phyloP scores from a whole-genome alignment of 805 yeast species.

The Starmerella roubikii region DNA sequence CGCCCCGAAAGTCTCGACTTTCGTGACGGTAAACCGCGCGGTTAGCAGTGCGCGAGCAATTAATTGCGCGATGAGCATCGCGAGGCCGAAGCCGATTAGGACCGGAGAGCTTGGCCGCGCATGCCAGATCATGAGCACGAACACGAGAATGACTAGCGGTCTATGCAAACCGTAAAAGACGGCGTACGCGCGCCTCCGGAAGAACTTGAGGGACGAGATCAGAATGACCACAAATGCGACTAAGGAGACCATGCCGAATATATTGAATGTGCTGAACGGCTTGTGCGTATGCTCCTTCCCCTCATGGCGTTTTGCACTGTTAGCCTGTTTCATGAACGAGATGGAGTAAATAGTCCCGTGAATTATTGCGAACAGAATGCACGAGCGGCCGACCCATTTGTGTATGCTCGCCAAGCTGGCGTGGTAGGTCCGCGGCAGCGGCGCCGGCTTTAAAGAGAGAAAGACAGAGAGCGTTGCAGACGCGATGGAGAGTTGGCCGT shows the following conservation, averaged over 20 bases:
- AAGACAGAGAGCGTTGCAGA: slow-evolving; percentile 63
- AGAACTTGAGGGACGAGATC: slow-evolving; percentile 49
- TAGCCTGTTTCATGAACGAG: slow-evolving; percentile 5
- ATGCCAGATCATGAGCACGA: slow-evolving; percentile 58
- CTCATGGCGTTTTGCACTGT: slow-evolving; percentile 8
- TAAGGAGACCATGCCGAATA: slow-evolving; percentile 54
- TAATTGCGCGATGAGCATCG: slow-evolving; percentile 45
- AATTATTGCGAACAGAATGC: slow-evolving; percentile 49
- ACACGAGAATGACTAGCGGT: slow-evolving; percentile 51
- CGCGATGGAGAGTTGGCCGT: slow-evolving; percentile 68
- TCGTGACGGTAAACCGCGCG: slow-evolving; percentile 12
- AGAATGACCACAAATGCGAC: slow-evolving; percentile 39
- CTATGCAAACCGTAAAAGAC: slow-evolving; percentile 63
- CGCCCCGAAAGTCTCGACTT: slow-evolving; percentile 30
- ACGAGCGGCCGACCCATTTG: slow-evolving; percentile 77
- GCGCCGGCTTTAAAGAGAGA: slow-evolving; percentile 68
- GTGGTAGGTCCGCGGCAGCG: slow-evolving; percentile 63
- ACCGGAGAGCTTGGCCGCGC: slow-evolving; percentile 59
- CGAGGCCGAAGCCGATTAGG: slow-evolving; percentile 40
- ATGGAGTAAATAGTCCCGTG: slow-evolving; percentile 49
- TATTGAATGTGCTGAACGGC: slow-evolving; percentile 29
- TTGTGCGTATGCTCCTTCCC: slow-evolving; percentile 12
- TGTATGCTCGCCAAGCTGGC: slow-evolving; percentile 63
- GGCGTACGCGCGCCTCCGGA: slow-evolving; percentile 52
- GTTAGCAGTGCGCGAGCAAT: slow-evolving; percentile 32